These are phyloP conservation scores for Cryptococcus neoformans DNA, from an alignment of 1,284 basidiomycete species.

Conservation along the genomic window DNA sequence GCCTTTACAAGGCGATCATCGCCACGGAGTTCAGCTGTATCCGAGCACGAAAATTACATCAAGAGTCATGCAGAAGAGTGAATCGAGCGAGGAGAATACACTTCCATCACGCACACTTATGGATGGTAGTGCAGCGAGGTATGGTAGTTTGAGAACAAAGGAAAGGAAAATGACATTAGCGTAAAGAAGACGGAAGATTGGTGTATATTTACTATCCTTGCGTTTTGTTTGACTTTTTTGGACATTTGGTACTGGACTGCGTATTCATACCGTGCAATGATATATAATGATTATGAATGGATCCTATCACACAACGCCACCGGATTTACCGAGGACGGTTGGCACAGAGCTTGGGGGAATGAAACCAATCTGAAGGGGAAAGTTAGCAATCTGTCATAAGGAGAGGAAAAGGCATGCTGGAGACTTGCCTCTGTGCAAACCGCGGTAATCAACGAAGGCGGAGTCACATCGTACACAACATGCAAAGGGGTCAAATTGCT, in stretches of 20 bases:
- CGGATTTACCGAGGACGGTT: slow-evolving; percentile 48
- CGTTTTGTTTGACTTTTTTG: background rate
- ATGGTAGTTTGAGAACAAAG: slow-evolving; percentile 3
- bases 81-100: slow-evolving; percentile 14
- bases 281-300: background rate
- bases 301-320: slow-evolving; percentile 17
- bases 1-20: background rate
- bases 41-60: slow-evolving; percentile 11
- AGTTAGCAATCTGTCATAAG: background rate
- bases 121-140: background rate
- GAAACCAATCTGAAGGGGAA: slow-evolving; percentile 55
- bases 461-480: slow-evolving; percentile 87
- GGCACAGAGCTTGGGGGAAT: slow-evolving; percentile 69
- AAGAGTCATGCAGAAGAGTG: slow-evolving; percentile 10
- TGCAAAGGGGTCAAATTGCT: slow-evolving; percentile 66
- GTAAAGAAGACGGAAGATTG: background rate
- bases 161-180: slow-evolving; percentile 13
- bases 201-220: background rate
- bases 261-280: slow-evolving; percentile 3
- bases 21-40: slow-evolving; percentile 13
- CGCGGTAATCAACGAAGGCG: slow-evolving; percentile 84
- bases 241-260: background rate
- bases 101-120: slow-evolving; percentile 1
- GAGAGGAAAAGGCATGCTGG: slow-evolving; percentile 34
- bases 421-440: slow-evolving; percentile 84